Evolutionary conservation across 2,329 filamentous ascomycete species (phyloP).

Genomic region (Pseudocercospora crystallina): DNA sequence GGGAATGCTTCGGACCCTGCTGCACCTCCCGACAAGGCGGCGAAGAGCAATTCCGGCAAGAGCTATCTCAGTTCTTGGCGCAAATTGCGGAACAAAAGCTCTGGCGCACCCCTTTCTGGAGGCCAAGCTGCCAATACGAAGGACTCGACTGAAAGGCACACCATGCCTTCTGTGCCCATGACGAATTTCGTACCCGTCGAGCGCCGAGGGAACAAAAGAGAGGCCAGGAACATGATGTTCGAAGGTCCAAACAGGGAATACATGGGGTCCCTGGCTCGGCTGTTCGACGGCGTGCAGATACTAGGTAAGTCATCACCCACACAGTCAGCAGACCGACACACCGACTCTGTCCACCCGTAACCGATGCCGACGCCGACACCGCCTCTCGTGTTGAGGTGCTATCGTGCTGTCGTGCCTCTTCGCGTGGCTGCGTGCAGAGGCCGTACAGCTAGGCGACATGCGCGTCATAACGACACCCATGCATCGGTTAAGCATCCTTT

Average conservation of each 20-base stretch:
- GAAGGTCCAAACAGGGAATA: constrained; percentile 84
- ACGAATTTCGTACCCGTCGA: constrained; percentile 69
- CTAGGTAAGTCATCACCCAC: constrained; percentile 65
- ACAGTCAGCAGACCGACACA: constrained; percentile 14
- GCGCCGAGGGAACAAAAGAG: constrained; percentile 40
- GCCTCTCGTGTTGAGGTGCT: too few species aligned
- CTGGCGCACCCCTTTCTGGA: constrained; percentile 48
- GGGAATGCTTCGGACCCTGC: constrained; percentile 31
- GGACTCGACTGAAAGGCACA: constrained; percentile 58
- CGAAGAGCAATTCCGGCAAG: constrained; percentile 65
- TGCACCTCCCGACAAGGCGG: constrained; percentile 38
- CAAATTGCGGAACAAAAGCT: constrained; percentile 86
- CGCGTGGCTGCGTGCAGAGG: too few species aligned
- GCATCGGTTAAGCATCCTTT: too few species aligned
- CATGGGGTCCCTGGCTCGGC: constrained; percentile 82
- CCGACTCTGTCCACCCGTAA: too few species aligned
- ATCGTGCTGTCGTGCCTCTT: too few species aligned
- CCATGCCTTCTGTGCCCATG: constrained; percentile 58
- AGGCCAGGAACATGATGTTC: constrained; percentile 68
- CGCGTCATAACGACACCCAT: too few species aligned
- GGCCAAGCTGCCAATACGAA: constrained; percentile 5
- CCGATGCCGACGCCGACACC: too few species aligned
- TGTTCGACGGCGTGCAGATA: constrained; percentile 91
- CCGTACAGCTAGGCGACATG: too few species aligned
- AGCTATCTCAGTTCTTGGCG: constrained; percentile 83